Evolutionary conservation across 2,329 filamentous ascomycete species (phyloP).

Genomic region (Neonectria ditissima): DNA sequence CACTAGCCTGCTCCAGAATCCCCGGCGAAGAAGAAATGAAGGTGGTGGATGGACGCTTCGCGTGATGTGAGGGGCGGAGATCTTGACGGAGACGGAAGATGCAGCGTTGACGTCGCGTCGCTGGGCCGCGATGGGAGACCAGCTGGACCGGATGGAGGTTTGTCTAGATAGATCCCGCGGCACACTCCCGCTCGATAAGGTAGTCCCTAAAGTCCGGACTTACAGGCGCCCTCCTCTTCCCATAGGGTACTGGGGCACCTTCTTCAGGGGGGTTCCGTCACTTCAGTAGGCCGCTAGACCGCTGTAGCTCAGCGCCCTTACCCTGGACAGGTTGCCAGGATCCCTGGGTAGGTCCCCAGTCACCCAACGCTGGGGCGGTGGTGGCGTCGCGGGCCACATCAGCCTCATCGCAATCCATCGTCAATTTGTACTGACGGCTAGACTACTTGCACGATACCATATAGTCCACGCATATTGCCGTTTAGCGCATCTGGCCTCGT

Average conservation of each 20-base stretch:
- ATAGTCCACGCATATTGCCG: not conserved
- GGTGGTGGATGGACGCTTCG: not conserved
- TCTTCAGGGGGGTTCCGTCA: not conserved
- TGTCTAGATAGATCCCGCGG: slow-evolving; percentile 9
- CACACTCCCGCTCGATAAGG: not conserved
- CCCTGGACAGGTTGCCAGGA: no score
- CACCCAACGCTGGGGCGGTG: not conserved
- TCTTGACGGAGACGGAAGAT: slow-evolving; percentile 2
- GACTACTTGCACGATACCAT: not conserved
- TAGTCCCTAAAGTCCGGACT: not conserved
- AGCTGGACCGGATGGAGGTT: not conserved
- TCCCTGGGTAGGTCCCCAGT: no score
- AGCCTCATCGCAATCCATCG: slow-evolving; percentile 5
- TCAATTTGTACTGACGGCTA: slow-evolving; percentile 9
- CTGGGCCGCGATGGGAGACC: not conserved
- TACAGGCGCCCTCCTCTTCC: not conserved
- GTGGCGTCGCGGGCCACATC: slow-evolving; percentile 5
- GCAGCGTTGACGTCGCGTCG: slow-evolving; percentile 13
- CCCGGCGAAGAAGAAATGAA: not conserved
- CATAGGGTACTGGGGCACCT: not conserved
- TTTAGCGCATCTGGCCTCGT: not conserved
- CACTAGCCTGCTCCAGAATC: not conserved
- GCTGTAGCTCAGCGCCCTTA: not conserved
- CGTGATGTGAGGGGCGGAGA: not conserved
- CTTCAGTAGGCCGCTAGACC: not conserved